phyloP scores from a whole-genome alignment of 148 eudicot species.

The Silene latifolia region DNA sequence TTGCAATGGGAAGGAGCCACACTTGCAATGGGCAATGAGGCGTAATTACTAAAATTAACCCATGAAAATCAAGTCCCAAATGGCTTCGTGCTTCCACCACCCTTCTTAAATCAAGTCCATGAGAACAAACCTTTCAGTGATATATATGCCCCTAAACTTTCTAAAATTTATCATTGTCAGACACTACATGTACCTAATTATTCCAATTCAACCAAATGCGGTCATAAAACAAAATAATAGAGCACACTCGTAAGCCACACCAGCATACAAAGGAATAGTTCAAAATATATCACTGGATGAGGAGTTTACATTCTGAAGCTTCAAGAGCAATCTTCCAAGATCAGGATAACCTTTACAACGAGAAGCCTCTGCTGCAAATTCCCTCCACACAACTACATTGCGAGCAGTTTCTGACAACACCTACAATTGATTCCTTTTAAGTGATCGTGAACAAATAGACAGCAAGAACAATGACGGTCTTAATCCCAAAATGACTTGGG shows the following conservation, averaged over 20 bases:
- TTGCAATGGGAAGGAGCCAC: no score
- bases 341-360: slow-evolving; percentile 74
- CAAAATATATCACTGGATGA: slow-evolving; percentile 19
- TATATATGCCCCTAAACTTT: background rate
- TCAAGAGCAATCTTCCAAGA: slow-evolving; percentile 84
- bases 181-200: background rate
- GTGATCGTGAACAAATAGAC: background rate
- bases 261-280: slow-evolving; percentile 1
- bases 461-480: background rate
- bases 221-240: background rate
- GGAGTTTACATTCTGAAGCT: slow-evolving; percentile 72
- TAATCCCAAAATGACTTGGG: background rate
- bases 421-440: slow-evolving; percentile 37
- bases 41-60: no score
- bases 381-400: slow-evolving; percentile 63
- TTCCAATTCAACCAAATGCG: background rate
- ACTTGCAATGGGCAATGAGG: no score
- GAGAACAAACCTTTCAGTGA: background rate
- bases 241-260: background rate
- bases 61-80: background rate
- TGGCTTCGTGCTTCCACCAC: background rate
- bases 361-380: slow-evolving; percentile 80
- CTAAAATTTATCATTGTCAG: background rate
- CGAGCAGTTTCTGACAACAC: slow-evolving; percentile 80
- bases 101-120: background rate